These are phyloP conservation scores for Talaromyces liani DNA, from an alignment of 495 filamentous ascomycete genomes.

Conservation along the genomic window DNA sequence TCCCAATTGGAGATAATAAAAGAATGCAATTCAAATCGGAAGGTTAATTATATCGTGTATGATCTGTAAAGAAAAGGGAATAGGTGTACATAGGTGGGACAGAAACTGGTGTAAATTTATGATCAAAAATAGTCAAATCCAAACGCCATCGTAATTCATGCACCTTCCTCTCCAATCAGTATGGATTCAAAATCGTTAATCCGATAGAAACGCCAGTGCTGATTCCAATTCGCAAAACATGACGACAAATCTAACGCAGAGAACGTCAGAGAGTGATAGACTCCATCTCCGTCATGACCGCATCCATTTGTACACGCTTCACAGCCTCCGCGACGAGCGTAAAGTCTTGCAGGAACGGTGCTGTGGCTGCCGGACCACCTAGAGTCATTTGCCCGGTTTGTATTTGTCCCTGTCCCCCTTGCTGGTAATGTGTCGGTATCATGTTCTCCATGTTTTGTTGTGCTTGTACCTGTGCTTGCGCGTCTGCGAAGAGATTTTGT, in stretches of 20 bases:
- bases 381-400: slow-evolving; percentile 25
- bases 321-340: slow-evolving; percentile 90
- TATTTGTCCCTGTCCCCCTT: slow-evolving; percentile 1
- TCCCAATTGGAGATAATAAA: neutral
- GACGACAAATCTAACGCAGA: neutral
- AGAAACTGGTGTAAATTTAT: neutral
- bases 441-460: neutral
- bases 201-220: neutral
- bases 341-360: slow-evolving; percentile 65
- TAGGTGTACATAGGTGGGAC: neutral
- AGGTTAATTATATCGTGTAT: neutral
- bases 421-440: neutral
- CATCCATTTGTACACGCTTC: slow-evolving; percentile 83
- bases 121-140: neutral
- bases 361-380: slow-evolving; percentile 46
- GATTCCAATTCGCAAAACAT: neutral
- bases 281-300: slow-evolving; percentile 76
- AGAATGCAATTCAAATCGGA: neutral
- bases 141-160: slow-evolving; percentile 2
- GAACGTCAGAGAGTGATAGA: slow-evolving; percentile 30
- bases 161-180: neutral
- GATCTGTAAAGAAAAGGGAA: neutral
- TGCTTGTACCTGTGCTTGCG: neutral
- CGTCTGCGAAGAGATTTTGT: neutral
- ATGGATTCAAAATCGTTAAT: neutral